These are phyloP conservation scores for Chlorella variabilis DNA, from an alignment of 163 green algal species.

Conservation along the genomic window DNA sequence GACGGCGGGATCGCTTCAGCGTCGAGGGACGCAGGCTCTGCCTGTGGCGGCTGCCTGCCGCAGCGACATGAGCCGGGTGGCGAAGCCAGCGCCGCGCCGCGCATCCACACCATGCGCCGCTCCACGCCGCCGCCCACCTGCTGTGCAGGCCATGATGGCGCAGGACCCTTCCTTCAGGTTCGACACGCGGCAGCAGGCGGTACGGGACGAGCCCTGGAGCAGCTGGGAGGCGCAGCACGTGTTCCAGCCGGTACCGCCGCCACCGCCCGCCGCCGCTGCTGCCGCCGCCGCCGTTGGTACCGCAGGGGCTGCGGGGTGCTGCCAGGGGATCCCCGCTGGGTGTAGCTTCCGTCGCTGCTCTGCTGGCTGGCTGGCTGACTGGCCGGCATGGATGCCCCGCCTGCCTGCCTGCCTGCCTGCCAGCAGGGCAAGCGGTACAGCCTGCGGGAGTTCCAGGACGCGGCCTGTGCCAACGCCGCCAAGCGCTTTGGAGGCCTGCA, in stretches of 20 bases:
- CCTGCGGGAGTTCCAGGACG: constrained; percentile 66
- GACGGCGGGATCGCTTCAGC: too few species aligned
- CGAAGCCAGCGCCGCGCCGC: too few species aligned
- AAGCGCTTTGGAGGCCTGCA: constrained; percentile 60
- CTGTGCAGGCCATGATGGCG: constrained; percentile 12
- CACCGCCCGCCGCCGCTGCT: neutral
- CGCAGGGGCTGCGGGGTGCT: too few species aligned
- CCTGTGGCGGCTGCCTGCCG: too few species aligned
- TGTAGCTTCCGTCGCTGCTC: too few species aligned
- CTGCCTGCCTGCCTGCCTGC: neutral
- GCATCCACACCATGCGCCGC: too few species aligned
- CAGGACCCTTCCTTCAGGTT: constrained; percentile 45
- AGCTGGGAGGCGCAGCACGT: constrained; percentile 8
- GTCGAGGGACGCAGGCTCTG: too few species aligned
- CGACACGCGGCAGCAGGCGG: constrained; percentile 47
- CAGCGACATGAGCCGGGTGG: too few species aligned
- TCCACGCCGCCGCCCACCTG: neutral
- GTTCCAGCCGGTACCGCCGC: constrained; percentile 1
- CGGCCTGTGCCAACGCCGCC: constrained; percentile 53
- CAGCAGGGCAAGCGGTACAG: constrained; percentile 55
- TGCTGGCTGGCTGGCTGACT: too few species aligned
- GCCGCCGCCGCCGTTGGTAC: neutral
- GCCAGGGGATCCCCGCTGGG: too few species aligned
- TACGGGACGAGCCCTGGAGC: constrained; percentile 33
- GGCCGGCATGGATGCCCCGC: too few species aligned